Percentiles rank a stretch among this genome's conserved stretches.
These are phyloP conservation scores for Aspergillus bridgeri DNA, from an alignment of 495 filamentous ascomycete species.

Conservation along the genomic window DNA sequence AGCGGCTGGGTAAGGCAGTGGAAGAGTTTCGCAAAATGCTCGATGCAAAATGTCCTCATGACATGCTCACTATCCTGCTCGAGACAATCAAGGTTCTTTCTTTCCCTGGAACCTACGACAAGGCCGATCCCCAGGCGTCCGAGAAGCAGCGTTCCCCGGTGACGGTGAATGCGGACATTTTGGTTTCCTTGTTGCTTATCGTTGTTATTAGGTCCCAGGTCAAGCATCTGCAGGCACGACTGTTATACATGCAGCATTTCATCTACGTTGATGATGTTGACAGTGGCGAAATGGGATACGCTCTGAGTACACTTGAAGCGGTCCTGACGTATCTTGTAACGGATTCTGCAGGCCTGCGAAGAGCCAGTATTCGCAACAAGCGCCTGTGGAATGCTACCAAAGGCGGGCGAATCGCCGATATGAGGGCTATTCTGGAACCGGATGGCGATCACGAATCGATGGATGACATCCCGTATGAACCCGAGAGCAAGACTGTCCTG, in stretches of 20 bases:
- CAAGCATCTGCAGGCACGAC: slow-evolving; percentile 78
- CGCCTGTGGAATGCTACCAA: slow-evolving; percentile 83
- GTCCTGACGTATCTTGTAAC: slow-evolving; percentile 86
- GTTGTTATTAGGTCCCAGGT: slow-evolving; percentile 92
- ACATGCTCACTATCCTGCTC: slow-evolving; percentile 88
- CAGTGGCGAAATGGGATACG: slow-evolving; percentile 94
- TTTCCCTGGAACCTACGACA: slow-evolving; percentile 38
- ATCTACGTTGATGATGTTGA: slow-evolving; percentile 98
- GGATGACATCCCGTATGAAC: slow-evolving; percentile 40
- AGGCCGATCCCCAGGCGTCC: slow-evolving; percentile 31
- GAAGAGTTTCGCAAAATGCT: slow-evolving; percentile 88
- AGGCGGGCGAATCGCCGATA: slow-evolving; percentile 66
- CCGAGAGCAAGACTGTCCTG: slow-evolving; percentile 38
- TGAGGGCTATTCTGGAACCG: slow-evolving; percentile 77
- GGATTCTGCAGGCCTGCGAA: slow-evolving; percentile 76
- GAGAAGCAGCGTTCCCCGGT: slow-evolving; percentile 63
- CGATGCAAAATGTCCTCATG: slow-evolving; percentile 80
- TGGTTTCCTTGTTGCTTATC: slow-evolving; percentile 87
- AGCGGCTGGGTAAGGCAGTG: slow-evolving; percentile 70
- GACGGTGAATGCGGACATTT: slow-evolving; percentile 91
- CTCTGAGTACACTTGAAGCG: slow-evolving; percentile 92
- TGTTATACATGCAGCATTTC: slow-evolving; percentile 92
- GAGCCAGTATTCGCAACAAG: slow-evolving; percentile 81
- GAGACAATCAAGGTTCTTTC: slow-evolving; percentile 85
- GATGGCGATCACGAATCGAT: slow-evolving; percentile 46